Evolutionary conservation across 176 grass and related monocot genomes (phyloP), one percentile per base, ranked within the genome.

Genomic region (Carex littledalei): DNA sequence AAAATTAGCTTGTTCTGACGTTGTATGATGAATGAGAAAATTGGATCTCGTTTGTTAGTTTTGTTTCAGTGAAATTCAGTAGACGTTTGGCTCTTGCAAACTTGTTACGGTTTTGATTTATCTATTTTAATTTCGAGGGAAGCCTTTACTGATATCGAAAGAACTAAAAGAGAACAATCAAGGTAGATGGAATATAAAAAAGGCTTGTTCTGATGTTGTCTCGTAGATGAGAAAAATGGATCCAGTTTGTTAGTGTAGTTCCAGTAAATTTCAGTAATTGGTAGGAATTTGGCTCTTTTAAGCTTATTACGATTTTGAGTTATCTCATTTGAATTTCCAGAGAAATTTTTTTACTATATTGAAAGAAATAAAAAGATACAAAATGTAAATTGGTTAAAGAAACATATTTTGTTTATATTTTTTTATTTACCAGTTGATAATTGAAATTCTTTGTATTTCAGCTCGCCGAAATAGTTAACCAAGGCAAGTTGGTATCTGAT

Each of bases 401-500:
- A 71, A 41, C 37, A 45, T 70, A 43, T 71, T 71, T 77, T 32
- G 24, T 17, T 17, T 3, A 55, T 55, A 49, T 22, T 1, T 22
- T 45, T 56, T 55, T 9, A 49, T 74, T 74, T 26, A 4, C 43
- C 24, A 17, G 10, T 29, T 78, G 22, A 29, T 78, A 56, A 78
- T 78, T 55, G 4, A 55, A 55, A 6, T 18, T 15, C 32, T 63
- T 77, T 62, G 22, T 69, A 66, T 67, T 89, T 58, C 72, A 99
- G 96, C 93, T 99, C 61, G 49, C 85, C 43, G 91, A 91, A 83
- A 95, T 95, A 78, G 93, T 99, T 78, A 99, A 95, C 72, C 88
- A 89, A 41, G 96, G 96, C 35, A 91, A 94, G 83, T 62, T 99
- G 67, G 93, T 99, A 78, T 95, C 93, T 52, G 93, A 99, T 88